phyloP scores from a whole-genome alignment of 176 grass and related monocot species.

The Rhynchospora pubera region DNA sequence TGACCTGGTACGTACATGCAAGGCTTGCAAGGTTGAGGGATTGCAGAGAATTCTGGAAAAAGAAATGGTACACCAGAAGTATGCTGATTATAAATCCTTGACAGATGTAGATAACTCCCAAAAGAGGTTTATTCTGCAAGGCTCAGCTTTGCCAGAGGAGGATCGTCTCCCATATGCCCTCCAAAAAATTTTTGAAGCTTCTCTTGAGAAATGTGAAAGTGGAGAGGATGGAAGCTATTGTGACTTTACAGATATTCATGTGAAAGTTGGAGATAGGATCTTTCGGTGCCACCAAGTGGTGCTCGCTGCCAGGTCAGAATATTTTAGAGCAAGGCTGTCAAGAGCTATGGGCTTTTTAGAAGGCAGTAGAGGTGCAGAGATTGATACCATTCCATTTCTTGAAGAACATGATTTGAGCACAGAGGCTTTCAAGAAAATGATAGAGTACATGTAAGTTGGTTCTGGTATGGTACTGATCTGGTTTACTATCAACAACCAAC shows the following conservation, averaged over 20 bases:
- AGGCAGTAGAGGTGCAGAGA: conserved; percentile 27
- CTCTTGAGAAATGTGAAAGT: conserved; percentile 40
- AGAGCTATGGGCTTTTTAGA: conserved; percentile 65
- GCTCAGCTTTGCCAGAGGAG: conserved; percentile 51
- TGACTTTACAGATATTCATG: conserved; percentile 66
- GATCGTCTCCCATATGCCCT: conserved; percentile 62
- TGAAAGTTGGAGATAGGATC: conserved; percentile 68
- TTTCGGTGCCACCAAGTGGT: conserved; percentile 85
- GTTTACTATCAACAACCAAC: not conserved
- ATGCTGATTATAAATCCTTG: conserved; percentile 53
- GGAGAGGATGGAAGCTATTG: conserved; percentile 12
- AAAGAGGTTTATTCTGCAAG: conserved; percentile 72
- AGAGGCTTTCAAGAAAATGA: conserved; percentile 91
- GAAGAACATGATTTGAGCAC: conserved; percentile 81
- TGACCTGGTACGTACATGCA: conserved; percentile 60
- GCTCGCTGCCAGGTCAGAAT: conserved; percentile 82
- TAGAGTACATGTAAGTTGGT: conserved; percentile 90
- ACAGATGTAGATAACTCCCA: conserved; percentile 59
- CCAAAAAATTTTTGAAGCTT: conserved; percentile 42
- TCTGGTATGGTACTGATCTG: not conserved
- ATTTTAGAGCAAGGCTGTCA: conserved; percentile 89
- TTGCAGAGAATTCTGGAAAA: conserved; percentile 60
- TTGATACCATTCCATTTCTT: conserved; percentile 51
- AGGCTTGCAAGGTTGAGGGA: conserved; percentile 68
- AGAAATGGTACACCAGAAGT: conserved; percentile 60